Evolutionary conservation across 345 rosid species (phyloP), one percentile per base, ranked within the genome.

Genomic region (Brassica carinata): DNA sequence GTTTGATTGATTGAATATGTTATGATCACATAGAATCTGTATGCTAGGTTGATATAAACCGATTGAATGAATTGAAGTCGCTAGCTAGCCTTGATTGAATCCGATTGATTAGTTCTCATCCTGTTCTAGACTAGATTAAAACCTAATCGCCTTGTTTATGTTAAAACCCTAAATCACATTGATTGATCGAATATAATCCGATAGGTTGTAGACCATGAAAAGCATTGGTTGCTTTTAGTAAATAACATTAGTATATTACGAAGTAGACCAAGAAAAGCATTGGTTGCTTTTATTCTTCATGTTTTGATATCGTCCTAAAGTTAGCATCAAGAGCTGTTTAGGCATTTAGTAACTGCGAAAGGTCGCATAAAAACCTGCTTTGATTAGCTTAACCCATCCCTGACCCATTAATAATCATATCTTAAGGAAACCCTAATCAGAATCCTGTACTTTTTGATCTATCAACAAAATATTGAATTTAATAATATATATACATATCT

Each of bases 251-350:
- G 31, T 53, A 30, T 74, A 15, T 51, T 43, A 33, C 2, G 65
- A 34, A 15, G 27, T 36, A 62, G 40, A 68, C 64, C 78, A 43
- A 68, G 34, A 72, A 67, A 69, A 62, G 65, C 59, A 69, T 73
- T 51, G 36, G 64, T 67, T 79, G 78, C 58, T 45, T 64, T 2
- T 34, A 64, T 70, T 63, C 26, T 64, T 64, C 31, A 58, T 71
- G 77, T 58, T 77, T 45, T 70, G 48, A 45, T 67, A 8, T 66
- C 63, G 61, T 51, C 81, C 76, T 67, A 59, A 67, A 61, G 78
- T 45, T 45, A 18, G 76, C 65, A 57, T 75, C 72, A 81, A 75
- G 76, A 70, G 80, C 77, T 75, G 55, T 71, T 70, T 70, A 75
- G 80, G 63, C 83, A 65, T 75, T 70, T 75, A 36, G 36, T 65